Base-by-base conservation (phyloP, 2,329 filamentous ascomycete genomes). In the Periconia macrospinosa region DNA sequence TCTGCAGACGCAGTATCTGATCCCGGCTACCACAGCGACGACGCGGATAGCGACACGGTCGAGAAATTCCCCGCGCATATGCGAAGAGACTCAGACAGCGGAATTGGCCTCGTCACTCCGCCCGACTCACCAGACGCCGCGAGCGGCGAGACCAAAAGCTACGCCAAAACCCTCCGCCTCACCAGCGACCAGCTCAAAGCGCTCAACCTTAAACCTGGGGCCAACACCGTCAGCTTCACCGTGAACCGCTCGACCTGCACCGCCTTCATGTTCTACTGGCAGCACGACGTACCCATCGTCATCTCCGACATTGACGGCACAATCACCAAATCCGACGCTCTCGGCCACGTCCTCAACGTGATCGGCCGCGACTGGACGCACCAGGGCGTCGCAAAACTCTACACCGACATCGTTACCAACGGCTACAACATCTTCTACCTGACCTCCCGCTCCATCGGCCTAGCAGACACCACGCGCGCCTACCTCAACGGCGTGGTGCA, bases 401-500 rank as follows among this genome's bases (percentile, higher is more conserved):
- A 97, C 76, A 94, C 90, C 46, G 95, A 99, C 63, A 99, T 99
- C 62, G 86, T 87, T 1, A 87, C 89, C 65, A 99, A 99, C 67
- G 94, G 94, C 7, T 99, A 97, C 81, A 97, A 99, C 73, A 95
- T 99, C 69, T 92, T 99, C 84, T 99, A 99, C 71, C 83, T 99
- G 44, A 99, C 94, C 0, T 95, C 90, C 71, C 87, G 94, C 48
- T 94, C 91, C 14, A 92, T 97, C 44, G 95, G 94, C 0, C 92
- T 95, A 74, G 90, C 94, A 15, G 94, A 99, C 74, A 92, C 81
- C 0, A 99, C 94, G 1, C 82, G 94, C 53, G 85, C 91, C 0
- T 99, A 99, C 71, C 81, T 99, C 2, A 89, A 92, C 54, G 92
- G 92, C 23, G 91, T 99, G 19, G 81, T 86, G 9, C 94, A 99